Evolutionary conservation across 768 basidiomycete species (phyloP), one percentile per base, ranked within the genome.

Genomic region (Boletellus ananas): DNA sequence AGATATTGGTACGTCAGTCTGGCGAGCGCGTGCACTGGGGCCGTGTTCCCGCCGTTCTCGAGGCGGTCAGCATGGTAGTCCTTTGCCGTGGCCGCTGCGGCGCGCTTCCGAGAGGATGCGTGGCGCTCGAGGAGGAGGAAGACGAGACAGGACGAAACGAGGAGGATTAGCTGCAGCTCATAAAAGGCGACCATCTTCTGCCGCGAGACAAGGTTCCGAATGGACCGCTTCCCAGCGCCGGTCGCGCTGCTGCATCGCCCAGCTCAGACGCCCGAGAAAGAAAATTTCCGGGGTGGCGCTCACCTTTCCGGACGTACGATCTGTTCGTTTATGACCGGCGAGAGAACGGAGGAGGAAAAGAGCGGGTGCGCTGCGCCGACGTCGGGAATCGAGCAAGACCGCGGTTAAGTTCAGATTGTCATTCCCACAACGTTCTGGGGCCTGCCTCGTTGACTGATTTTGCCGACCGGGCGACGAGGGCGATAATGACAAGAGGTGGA

Each of bases 1-100:
- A 87, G 66, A 61, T 87, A 87, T 55, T 79, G 80, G 54, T 70
- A 68, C 2, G 73, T 70, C 47, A 77, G 52, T 21, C 58, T 53
- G 3, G 70, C 60, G 17, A 71, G 55, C 25, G 67, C 56, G 37
- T 57, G 60, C 21, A 47, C 49, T 6, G 66, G 62, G 17, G 57
- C 42, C 3, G 39, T 45, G 20, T 21, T 52, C 13, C 60, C 55
- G n/a, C 71, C 71, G 11, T 65, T 63, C 50, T 72, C 71, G 8
- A 67, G 59, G 17, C 51, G 58, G 29, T 63, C 66, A 16, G 59
- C 58, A 44, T 52, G 40, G 34, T 58, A 45, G 12, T 70, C 69
- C 31, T 62, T 69, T 38, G 55, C 48, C 33, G 47, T 51, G 3
- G 54, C 39, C 16, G 50, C 59, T 2, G 50, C 36, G 7, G 45